Conservation (phyloP, 139 green algal genomes). For the Chlamydomonas applanata region DNA sequence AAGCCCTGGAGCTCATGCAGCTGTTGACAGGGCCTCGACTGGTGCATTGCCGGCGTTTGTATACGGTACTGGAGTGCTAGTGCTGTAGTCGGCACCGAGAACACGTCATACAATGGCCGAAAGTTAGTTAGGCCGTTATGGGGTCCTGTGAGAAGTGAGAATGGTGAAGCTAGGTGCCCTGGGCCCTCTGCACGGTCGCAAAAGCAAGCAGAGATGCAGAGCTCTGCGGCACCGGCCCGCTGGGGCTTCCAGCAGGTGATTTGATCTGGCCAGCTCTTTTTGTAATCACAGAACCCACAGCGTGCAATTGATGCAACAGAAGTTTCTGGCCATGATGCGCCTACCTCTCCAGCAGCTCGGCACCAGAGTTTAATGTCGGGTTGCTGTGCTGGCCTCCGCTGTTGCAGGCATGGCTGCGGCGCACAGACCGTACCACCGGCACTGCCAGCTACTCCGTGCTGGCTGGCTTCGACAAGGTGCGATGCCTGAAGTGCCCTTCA, state of each 20-base stretch:
- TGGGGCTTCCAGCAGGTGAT: slow-evolving; percentile 9
- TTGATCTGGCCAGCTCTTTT: neutral
- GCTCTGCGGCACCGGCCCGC: neutral
- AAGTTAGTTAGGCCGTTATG: too few species aligned
- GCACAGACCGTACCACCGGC: neutral
- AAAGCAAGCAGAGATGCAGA: neutral
- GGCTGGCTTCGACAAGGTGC: slow-evolving; percentile 37
- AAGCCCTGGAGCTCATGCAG: too few species aligned
- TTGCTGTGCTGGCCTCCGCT: neutral
- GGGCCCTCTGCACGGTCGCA: neutral
- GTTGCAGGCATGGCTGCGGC: neutral
- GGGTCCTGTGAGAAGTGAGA: too few species aligned
- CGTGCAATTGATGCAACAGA: neutral
- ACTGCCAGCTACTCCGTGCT: slow-evolving; percentile 22
- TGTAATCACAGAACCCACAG: neutral
- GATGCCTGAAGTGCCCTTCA: neutral
- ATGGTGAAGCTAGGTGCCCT: too few species aligned
- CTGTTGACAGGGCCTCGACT: too few species aligned
- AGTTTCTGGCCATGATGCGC: neutral
- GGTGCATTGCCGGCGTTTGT: too few species aligned
- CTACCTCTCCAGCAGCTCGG: neutral
- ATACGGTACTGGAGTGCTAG: too few species aligned
- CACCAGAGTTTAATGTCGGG: neutral
- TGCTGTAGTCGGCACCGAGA: too few species aligned
- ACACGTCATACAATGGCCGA: too few species aligned